phyloP scores from a whole-genome alignment of 2,329 filamentous ascomycete genomes.

The Xylariaceae sp. region DNA sequence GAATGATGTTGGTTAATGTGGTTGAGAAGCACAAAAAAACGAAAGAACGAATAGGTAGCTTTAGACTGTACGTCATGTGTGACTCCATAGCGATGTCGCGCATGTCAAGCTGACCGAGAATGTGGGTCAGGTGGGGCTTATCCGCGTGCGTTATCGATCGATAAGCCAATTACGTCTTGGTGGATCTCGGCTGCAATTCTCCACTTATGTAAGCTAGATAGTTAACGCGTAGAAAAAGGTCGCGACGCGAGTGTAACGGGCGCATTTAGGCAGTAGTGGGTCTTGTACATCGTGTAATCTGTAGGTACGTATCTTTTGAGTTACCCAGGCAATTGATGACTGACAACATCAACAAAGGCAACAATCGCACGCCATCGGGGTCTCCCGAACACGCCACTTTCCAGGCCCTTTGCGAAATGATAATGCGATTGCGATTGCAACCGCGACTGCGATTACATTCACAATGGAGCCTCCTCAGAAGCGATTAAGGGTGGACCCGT shows the following conservation, averaged over 20 bases:
- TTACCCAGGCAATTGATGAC: not conserved
- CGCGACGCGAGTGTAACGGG: not conserved
- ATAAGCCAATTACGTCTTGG: not conserved
- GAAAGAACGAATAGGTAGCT: too few species aligned
- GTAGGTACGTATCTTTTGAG: not conserved
- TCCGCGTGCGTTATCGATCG: not conserved
- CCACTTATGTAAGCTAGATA: not conserved
- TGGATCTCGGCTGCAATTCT: not conserved
- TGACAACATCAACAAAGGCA: not conserved
- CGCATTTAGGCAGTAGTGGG: too few species aligned
- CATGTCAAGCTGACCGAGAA: too few species aligned
- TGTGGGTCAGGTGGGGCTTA: not conserved
- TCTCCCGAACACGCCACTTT: not conserved
- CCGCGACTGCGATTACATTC: not conserved
- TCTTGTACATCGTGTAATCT: not conserved
- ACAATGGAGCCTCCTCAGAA: slow-evolving; percentile 57
- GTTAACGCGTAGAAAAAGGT: not conserved
- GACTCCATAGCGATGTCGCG: too few species aligned
- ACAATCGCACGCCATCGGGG: not conserved
- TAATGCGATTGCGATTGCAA: not conserved
- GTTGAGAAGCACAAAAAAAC: not conserved
- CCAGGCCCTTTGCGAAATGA: not conserved
- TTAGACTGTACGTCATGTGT: too few species aligned
- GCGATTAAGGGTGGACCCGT: slow-evolving; percentile 49
- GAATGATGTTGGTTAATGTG: not conserved